phyloP scores from a whole-genome alignment of 1,139 yeast genomes.

The Geotrichum restrictum region DNA sequence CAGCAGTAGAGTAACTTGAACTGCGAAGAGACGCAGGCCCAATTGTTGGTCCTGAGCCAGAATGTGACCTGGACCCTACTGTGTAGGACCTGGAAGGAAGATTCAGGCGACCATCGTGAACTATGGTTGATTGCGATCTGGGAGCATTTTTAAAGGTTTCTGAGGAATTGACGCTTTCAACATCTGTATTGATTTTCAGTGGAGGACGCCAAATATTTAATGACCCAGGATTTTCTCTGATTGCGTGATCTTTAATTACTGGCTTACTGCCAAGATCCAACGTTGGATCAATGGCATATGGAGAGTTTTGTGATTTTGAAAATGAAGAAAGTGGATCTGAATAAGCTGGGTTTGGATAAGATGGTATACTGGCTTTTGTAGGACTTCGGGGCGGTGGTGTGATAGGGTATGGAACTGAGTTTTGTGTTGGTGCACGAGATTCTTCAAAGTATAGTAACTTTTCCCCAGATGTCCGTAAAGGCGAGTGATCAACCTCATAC shows the following conservation, averaged over 20 bases:
- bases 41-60: constrained; percentile 12
- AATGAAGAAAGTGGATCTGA: constrained; percentile 3
- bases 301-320: not conserved
- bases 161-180: constrained; percentile 14
- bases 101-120: constrained; percentile 14
- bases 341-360: constrained; percentile 1
- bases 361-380: constrained; percentile 5
- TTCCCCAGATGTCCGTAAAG: constrained; percentile 7
- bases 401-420: constrained; percentile 6
- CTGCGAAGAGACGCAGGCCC: constrained; percentile 25
- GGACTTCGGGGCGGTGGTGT: constrained; percentile 13
- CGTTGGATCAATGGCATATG: not conserved
- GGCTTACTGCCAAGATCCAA: not conserved
- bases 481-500: constrained; percentile 10
- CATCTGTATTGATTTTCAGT: constrained; percentile 3
- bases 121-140: constrained; percentile 15
- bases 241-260: not conserved
- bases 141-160: constrained; percentile 17
- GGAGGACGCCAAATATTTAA: constrained; percentile 1
- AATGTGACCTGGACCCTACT: constrained; percentile 16
- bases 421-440: not conserved
- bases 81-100: constrained; percentile 21
- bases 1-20: constrained; percentile 28
- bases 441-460: not conserved
- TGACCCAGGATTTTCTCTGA: not conserved